Evolutionary conservation across 1,284 basidiomycete species (phyloP).

Genomic region (Ustilago bromivora): DNA sequence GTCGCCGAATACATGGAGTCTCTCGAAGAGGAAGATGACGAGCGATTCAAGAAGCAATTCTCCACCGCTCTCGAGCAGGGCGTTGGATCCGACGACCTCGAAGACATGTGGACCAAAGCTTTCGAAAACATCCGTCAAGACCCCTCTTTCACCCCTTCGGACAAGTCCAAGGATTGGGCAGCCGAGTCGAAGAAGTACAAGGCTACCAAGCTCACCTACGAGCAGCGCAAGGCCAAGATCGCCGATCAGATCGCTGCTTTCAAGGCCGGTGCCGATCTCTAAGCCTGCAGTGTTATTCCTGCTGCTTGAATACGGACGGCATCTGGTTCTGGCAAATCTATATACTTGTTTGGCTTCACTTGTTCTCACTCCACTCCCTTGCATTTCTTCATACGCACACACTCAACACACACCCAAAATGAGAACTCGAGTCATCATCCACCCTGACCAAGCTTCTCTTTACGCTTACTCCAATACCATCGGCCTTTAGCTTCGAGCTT

Average conservation of each 20-base stretch:
- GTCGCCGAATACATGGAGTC: conserved; percentile 99
- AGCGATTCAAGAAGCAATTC: conserved; percentile 99
- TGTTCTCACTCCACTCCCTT: not conserved
- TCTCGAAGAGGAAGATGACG: conserved; percentile 99
- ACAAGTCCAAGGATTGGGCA: conserved; percentile 93
- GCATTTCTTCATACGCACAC: conserved; percentile 8
- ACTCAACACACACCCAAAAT: conserved; percentile 11
- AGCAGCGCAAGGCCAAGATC: conserved; percentile 73
- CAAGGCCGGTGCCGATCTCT: conserved; percentile 55
- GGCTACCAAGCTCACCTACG: conserved; percentile 79
- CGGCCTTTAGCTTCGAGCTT: not conserved
- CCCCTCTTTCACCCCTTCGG: conserved; percentile 88
- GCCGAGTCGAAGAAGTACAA: conserved; percentile 84
- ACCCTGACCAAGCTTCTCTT: not conserved
- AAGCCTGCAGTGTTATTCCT: not conserved
- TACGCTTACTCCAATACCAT: conserved; percentile 28
- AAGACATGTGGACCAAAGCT: conserved; percentile 92
- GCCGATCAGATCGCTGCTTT: conserved; percentile 65
- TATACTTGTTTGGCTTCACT: conserved; percentile 25
- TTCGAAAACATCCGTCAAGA: conserved; percentile 89
- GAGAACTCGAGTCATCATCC: not conserved
- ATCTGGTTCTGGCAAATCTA: not conserved
- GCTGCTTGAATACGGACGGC: not conserved
- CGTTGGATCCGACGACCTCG: conserved; percentile 94
- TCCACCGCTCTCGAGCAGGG: conserved; percentile 93